Evolutionary conservation across 257 asterid genomes (phyloP), one percentile per base, ranked within the genome.

Genomic region (Capsicum rhomboideum): DNA sequence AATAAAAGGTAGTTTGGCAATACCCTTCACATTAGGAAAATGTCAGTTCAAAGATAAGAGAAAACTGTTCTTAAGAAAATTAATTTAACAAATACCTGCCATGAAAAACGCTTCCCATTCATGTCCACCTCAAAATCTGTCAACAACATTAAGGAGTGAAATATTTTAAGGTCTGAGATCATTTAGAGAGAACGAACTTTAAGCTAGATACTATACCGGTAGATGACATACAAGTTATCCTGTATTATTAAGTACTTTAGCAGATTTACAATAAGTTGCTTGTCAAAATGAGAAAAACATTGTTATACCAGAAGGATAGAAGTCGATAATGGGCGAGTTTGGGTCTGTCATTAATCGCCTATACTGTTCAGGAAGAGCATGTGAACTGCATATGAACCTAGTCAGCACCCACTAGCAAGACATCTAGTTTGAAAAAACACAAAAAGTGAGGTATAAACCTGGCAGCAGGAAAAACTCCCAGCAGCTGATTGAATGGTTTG

Each of bases 381-480:
- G 99, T 44, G 97, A 81, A 89, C 99, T 96, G 97, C 92, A 89
- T 66, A 86, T 59, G 84, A 89, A 85, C 31, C 84, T 55, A 82
- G 88, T 90, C 85, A 92, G 91, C 84, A 84, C 78, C 55, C 63
- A 74, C 59, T 82, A 75, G 82, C 42, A 34, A 63, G 52, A 78
- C 37, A 63, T 14, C 44, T 79, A 68, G 34, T 72, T 67, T 49
- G 21, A 5, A 8, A 18, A 71, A 80, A 82, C 4, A 79, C 82
- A 83, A 42, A 34, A 83, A 67, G 78, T 49, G n/a, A 82, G 77
- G 66, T 17, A 23, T 89, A 82, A 85, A 96, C 99, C 99, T 96
- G 86, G 99, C 98, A 69, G 99, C 98, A 21, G 99, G 99, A 75
- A 96, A 96, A 82, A 96, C 98, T 67, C 99, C 99, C 84, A 96